Percentiles rank a stretch among this genome's conserved stretches.
phyloP scores from a whole-genome alignment of 169 alveolate species.

The Babesia sp. region DNA sequence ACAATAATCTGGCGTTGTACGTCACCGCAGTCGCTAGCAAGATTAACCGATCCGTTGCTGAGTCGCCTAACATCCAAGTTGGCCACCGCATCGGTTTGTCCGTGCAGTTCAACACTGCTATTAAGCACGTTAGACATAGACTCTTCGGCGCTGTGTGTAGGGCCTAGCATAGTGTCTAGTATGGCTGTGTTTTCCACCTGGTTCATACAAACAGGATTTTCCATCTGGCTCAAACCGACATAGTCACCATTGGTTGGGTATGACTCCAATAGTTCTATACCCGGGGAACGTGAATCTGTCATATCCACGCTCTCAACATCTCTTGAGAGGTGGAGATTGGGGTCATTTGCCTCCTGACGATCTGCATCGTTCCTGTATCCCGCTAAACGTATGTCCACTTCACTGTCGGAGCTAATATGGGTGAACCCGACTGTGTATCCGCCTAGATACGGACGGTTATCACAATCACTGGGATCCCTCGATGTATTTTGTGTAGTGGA shows the following conservation, averaged over 20 bases:
- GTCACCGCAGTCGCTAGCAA: conserved; percentile 55
- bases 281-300: neutral
- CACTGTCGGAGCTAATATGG: neutral
- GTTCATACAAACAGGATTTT: conserved; percentile 4
- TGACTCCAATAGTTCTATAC: conserved; percentile 9
- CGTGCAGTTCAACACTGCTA: neutral
- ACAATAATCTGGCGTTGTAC: conserved; percentile 40
- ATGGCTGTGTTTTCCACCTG: conserved; percentile 30
- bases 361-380: neutral
- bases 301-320: neutral
- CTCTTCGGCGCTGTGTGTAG: conserved; percentile 12
- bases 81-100: neutral
- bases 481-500: conserved; percentile 19
- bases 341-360: neutral
- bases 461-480: conserved; percentile 9
- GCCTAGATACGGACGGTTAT: neutral
- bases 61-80: conserved; percentile 22
- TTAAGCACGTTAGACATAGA: conserved; percentile 17
- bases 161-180: conserved; percentile 33
- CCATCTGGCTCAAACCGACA: conserved; percentile 28
- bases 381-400: neutral
- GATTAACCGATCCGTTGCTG: conserved; percentile 40
- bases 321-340: neutral
- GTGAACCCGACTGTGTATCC: too few relatives aligned
- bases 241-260: conserved; percentile 12